A percentile compares a stretch with the other conserved stretches of the same genome.
Conservation (phyloP, 371 early-diverging fungal species). For the Apophysomyces sp. region DNA sequence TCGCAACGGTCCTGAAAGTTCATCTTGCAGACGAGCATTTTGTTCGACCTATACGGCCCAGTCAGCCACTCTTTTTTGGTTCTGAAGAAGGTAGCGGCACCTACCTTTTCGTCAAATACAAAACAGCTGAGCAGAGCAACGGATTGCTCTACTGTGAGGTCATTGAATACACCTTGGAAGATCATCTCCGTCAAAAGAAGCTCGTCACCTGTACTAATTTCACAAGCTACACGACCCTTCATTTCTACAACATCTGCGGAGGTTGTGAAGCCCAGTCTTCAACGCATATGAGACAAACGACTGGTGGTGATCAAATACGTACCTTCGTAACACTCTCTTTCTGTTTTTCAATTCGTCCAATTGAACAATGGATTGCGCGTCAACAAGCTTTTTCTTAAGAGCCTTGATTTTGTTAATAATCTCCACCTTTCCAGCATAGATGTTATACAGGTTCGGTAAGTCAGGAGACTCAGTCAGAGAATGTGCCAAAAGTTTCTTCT, state of each 20-base stretch:
- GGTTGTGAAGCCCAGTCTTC: constrained; percentile 82
- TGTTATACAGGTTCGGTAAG: constrained; percentile 57
- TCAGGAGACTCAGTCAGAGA: constrained; percentile 56
- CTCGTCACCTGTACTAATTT: constrained; percentile 98
- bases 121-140: constrained; percentile 95
- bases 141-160: constrained; percentile 87
- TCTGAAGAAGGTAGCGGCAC: neutral
- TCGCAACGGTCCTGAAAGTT: constrained; percentile 78
- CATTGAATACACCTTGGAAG: constrained; percentile 97
- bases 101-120: constrained; percentile 87
- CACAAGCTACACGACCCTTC: constrained; percentile 99
- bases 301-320: neutral
- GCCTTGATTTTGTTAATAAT: constrained; percentile 56
- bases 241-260: constrained; percentile 87
- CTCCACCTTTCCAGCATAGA: constrained; percentile 69
- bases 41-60: constrained; percentile 16
- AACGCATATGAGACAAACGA: neutral
- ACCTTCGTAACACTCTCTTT: constrained; percentile 84
- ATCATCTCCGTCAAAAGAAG: constrained; percentile 98
- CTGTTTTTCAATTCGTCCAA: constrained; percentile 92
- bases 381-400: constrained; percentile 68
- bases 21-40: constrained; percentile 59
- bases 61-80: neutral
- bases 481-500: constrained; percentile 61
- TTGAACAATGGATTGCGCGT: constrained; percentile 83